Percentiles rank a stretch among this genome's conserved stretches.
Evolutionary conservation across 768 basidiomycete species (phyloP).

Genomic region (Boletellus emodensis): DNA sequence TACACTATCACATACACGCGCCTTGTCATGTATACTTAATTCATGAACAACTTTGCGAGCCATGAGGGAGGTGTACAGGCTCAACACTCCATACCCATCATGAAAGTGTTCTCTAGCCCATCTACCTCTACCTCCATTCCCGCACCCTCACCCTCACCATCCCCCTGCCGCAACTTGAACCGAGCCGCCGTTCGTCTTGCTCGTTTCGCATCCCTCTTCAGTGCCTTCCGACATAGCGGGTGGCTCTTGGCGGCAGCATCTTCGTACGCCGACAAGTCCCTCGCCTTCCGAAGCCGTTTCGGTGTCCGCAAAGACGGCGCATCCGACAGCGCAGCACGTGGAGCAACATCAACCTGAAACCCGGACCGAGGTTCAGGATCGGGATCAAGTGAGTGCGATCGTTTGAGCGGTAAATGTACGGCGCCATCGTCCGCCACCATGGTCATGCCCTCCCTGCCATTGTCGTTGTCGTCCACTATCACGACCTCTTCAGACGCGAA

Average conservation of each 20-base stretch:
- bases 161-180: conserved; percentile 3
- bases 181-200: conserved; percentile 50
- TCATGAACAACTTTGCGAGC: no score
- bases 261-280: conserved; percentile 53
- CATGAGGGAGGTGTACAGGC: no score
- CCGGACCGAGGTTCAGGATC: not conserved
- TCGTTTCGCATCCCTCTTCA: conserved; percentile 65
- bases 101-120: no score
- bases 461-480: conserved; percentile 40
- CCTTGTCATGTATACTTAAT: no score
- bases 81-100: conserved; percentile 18
- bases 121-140: conserved; percentile 34
- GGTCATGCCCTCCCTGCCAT: conserved; percentile 26
- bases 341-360: no score
- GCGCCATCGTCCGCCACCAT: conserved; percentile 40
- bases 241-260: conserved; percentile 38
- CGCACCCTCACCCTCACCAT: not conserved
- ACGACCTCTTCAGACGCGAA: conserved; percentile 47
- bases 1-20: no score
- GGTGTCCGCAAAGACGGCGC: conserved; percentile 31
- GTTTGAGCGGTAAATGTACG: conserved; percentile 29
- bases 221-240: conserved; percentile 52
- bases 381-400: conserved; percentile 14
- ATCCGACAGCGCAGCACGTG: not conserved
- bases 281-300: conserved; percentile 58